These are phyloP conservation scores for Erodium maritimum DNA, from an alignment of 345 rosid genomes.

Conservation along the genomic window DNA sequence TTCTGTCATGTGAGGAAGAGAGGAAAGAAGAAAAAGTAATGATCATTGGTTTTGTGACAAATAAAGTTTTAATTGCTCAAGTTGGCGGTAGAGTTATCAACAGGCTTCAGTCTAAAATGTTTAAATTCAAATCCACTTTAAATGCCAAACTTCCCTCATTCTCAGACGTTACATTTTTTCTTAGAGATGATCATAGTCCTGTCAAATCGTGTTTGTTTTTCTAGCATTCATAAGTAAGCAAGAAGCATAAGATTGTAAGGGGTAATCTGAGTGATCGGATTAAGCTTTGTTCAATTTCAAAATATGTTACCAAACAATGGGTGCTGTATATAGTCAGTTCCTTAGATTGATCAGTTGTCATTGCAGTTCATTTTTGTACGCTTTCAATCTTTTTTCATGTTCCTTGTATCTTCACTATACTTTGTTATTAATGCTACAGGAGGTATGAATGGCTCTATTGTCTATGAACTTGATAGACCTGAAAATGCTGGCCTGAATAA, in stretches of 20 bases:
- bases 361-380: background rate
- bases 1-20: background rate
- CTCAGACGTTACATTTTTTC: background rate
- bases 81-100: background rate
- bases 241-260: background rate
- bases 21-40: background rate
- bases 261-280: background rate
- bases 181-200: background rate
- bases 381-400: background rate
- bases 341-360: background rate
- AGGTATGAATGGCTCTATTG: conserved; percentile 85
- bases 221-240: background rate
- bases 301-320: background rate
- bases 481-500: conserved; percentile 83
- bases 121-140: background rate
- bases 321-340: background rate
- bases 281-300: background rate
- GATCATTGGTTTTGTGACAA: background rate
- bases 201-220: background rate
- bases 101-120: background rate
- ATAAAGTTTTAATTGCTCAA: background rate
- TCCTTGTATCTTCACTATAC: background rate
- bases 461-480: conserved; percentile 79
- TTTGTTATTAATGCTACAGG: conserved; percentile 30
- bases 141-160: background rate